Conservation (phyloP, 2,329 filamentous ascomycete species). For the Microascus cirrosus region DNA sequence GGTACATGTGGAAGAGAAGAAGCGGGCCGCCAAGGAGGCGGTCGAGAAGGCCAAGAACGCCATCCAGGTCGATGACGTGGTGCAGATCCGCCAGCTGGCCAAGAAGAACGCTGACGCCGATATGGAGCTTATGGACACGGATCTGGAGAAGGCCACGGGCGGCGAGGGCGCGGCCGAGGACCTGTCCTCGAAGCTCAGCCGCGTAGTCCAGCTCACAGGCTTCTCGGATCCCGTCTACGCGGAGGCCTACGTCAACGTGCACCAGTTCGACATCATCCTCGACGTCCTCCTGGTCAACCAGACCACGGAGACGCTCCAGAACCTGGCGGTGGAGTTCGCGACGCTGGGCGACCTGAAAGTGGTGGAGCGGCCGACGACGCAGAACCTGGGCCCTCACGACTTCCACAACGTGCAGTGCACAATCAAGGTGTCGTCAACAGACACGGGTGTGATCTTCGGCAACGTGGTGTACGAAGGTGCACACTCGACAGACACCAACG, state of each 20-base stretch:
- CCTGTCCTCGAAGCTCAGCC: constrained; percentile 83
- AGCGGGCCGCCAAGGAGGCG: constrained; percentile 89
- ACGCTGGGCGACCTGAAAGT: constrained; percentile 96
- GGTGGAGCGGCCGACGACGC: constrained; percentile 89
- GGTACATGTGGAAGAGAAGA: constrained; percentile 96
- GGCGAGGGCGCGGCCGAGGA: constrained; percentile 78
- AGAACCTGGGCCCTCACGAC: constrained; percentile 89
- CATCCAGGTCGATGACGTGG: constrained; percentile 89
- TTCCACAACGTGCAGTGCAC: constrained; percentile 98
- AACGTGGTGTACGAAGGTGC: constrained; percentile 97
- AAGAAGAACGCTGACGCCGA: constrained; percentile 82
- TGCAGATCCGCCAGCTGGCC: constrained; percentile 82
- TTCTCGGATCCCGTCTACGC: constrained; percentile 98
- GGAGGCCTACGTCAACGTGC: constrained; percentile 97
- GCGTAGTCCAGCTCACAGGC: constrained; percentile 92
- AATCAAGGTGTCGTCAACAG: constrained; percentile 95
- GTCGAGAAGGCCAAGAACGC: constrained; percentile 87
- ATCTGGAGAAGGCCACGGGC: constrained; percentile 88
- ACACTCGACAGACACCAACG: constrained; percentile 84
- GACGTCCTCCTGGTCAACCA: constrained; percentile 97
- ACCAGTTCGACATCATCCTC: constrained; percentile 96
- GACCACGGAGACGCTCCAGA: constrained; percentile 91
- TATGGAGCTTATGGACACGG: constrained; percentile 74
- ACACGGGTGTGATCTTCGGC: constrained; percentile 96
- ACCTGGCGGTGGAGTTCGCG: constrained; percentile 96